Evolutionary conservation across 306 rosid genomes (phyloP).

Genomic region (Lathyrus oleraceus): DNA sequence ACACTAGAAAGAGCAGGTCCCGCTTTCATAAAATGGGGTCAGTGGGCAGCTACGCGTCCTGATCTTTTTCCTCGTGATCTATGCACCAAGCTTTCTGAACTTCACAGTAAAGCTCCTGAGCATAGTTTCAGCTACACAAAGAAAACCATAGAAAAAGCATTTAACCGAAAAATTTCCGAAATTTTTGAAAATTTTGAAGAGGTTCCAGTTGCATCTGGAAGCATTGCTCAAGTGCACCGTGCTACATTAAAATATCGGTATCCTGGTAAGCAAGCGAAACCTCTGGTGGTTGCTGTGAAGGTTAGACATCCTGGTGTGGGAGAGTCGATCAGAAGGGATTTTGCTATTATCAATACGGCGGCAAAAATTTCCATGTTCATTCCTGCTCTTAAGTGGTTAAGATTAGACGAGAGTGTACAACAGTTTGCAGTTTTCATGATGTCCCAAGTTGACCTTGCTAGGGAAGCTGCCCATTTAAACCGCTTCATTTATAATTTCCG

Average conservation of each 20-base stretch:
- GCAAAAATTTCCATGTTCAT: slow-evolving; percentile 77
- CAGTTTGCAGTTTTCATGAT: slow-evolving; percentile 99
- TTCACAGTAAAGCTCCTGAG: slow-evolving; percentile 95
- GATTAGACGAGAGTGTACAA: slow-evolving; percentile 98
- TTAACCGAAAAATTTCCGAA: slow-evolving; percentile 82
- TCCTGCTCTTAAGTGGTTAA: slow-evolving; percentile 89
- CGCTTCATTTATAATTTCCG: slow-evolving; percentile 94
- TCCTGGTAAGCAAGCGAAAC: slow-evolving; percentile 84
- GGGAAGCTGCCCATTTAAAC: slow-evolving; percentile 99
- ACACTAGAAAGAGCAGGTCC: slow-evolving; percentile 91
- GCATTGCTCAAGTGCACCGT: slow-evolving; percentile 97
- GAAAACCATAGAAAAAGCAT: slow-evolving; percentile 87
- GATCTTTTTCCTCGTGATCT: slow-evolving; percentile 97
- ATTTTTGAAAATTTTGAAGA: slow-evolving; percentile 96
- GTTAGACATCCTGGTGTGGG: slow-evolving; percentile 99
- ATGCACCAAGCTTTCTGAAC: slow-evolving; percentile 76
- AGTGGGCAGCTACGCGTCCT: slow-evolving; percentile 99
- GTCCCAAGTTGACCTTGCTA: slow-evolving; percentile 99
- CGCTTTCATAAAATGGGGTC: slow-evolving; percentile 99
- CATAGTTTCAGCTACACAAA: slow-evolving; percentile 88
- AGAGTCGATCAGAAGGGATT: slow-evolving; percentile 94
- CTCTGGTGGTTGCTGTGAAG: slow-evolving; percentile 85
- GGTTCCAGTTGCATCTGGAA: slow-evolving; percentile 94
- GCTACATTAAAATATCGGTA: slow-evolving; percentile 79
- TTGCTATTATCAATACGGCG: slow-evolving; percentile 67